A percentile compares a stretch with the other conserved stretches of the same genome.
These are phyloP conservation scores for Candida andamanensis DNA, from an alignment of 805 yeast genomes.

Conservation along the genomic window DNA sequence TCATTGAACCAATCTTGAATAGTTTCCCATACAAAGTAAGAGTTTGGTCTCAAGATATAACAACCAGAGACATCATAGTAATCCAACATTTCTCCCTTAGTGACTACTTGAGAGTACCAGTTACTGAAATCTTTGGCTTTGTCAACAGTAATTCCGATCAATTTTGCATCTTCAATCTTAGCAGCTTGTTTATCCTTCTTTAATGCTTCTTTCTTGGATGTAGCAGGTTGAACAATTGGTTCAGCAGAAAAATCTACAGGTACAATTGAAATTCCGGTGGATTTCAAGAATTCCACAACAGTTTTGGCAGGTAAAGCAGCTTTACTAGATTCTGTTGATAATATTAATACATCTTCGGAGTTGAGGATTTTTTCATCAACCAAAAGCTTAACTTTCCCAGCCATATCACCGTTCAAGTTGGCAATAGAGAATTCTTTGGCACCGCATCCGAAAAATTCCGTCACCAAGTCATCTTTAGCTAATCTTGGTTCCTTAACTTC, in stretches of 20 bases:
- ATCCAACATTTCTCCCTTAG: constrained; percentile 97
- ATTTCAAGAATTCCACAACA: constrained; percentile 41
- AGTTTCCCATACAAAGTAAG: constrained; percentile 90
- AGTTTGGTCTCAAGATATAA: constrained; percentile 94
- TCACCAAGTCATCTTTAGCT: constrained; percentile 76
- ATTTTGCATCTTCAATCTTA: constrained; percentile 74
- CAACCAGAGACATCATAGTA: constrained; percentile 99
- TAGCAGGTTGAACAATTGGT: constrained; percentile 15
- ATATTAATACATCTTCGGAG: constrained; percentile 35
- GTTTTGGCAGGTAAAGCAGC: constrained; percentile 45
- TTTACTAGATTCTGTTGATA: constrained; percentile 50
- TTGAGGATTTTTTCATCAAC: constrained; percentile 48
- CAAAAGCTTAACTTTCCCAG: constrained; percentile 56
- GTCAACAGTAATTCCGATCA: constrained; percentile 94
- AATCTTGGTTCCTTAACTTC: constrained; percentile 80
- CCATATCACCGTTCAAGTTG: constrained; percentile 36
- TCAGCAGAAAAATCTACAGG: constrained; percentile 46
- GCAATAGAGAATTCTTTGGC: constrained; percentile 64
- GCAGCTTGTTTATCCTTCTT: constrained; percentile 43
- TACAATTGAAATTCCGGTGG: constrained; percentile 47
- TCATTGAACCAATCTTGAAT: constrained; percentile 85
- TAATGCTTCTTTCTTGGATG: constrained; percentile 22
- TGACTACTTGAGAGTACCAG: constrained; percentile 95
- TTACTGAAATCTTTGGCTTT: constrained; percentile 88
- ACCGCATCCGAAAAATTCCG: constrained; percentile 51